Conservation (phyloP, 129 eudicot species). For the Apium graveolens region DNA sequence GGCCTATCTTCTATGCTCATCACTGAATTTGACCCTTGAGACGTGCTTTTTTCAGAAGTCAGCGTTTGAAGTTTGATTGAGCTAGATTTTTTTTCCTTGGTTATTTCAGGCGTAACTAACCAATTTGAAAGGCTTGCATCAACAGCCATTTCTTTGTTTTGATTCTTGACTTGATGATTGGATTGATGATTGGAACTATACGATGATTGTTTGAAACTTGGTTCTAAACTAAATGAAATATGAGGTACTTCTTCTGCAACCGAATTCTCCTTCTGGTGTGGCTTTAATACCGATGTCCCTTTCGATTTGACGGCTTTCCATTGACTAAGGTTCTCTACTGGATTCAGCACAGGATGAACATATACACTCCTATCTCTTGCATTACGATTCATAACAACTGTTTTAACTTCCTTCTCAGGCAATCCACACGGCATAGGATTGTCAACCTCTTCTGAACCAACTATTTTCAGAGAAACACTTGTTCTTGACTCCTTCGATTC, state of each 20-base stretch:
- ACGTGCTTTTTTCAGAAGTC: conserved; percentile 34
- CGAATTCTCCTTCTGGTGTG: conserved; percentile 75
- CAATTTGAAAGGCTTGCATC: conserved; percentile 94
- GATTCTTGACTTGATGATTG: conserved; percentile 26
- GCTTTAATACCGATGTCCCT: conserved; percentile 29
- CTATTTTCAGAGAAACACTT: conserved; percentile 14
- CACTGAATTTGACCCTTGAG: conserved; percentile 48
- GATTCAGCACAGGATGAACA: conserved; percentile 68
- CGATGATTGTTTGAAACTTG: conserved; percentile 20
- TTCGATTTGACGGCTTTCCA: conserved; percentile 72
- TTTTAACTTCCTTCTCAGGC: conserved; percentile 18
- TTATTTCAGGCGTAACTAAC: conserved; percentile 45
- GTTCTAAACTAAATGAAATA: conserved; percentile 29
- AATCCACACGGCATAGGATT: background rate
- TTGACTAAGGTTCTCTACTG: conserved; percentile 78
- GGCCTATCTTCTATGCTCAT: conserved; percentile 72
- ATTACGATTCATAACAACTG: conserved; percentile 19
- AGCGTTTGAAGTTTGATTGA: conserved; percentile 26
- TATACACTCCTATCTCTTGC: conserved; percentile 63
- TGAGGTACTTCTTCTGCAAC: conserved; percentile 22
- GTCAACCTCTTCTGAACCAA: conserved; percentile 9
- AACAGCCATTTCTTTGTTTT: conserved; percentile 53
- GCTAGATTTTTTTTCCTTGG: conserved; percentile 32
- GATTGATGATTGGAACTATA: conserved; percentile 14
- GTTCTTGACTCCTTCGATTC: conserved; percentile 41